Evolutionary conservation across 2,329 filamentous ascomycete genomes (phyloP).

Genomic region (Diaporthe humulicola): DNA sequence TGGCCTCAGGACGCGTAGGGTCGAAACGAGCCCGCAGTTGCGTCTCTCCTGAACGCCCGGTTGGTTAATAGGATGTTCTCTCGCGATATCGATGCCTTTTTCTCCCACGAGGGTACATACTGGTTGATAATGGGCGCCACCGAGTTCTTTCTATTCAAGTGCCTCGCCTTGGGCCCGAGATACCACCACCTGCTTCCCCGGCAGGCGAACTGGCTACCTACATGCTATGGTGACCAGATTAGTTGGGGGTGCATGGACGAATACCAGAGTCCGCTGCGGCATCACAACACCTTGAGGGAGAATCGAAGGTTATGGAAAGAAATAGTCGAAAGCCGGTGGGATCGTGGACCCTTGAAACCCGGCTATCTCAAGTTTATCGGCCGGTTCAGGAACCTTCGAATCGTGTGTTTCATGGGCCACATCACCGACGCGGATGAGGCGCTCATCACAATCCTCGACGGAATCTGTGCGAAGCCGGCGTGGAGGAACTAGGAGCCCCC

Average conservation of each 20-base stretch:
- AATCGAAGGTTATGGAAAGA: background rate
- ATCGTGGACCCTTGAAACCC: background rate
- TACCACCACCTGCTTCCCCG: conserved; percentile 10
- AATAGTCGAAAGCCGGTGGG: background rate
- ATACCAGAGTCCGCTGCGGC: background rate
- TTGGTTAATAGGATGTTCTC: background rate
- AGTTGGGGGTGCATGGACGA: background rate
- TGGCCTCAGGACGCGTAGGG: background rate
- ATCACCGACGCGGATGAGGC: background rate
- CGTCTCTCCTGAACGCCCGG: conserved; percentile 10
- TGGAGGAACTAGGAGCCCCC: conserved; percentile 8
- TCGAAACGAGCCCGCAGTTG: background rate
- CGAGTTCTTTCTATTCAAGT: conserved; percentile 18
- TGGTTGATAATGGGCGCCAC: conserved; percentile 17
- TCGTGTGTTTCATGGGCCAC: conserved; percentile 11
- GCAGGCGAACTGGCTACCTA: background rate
- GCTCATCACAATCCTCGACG: background rate
- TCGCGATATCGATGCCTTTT: conserved; percentile 4
- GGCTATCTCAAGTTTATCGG: conserved; percentile 23
- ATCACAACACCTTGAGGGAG: background rate
- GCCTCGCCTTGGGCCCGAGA: background rate
- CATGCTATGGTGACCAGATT: background rate
- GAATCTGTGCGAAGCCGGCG: background rate
- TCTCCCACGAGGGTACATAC: conserved; percentile 15
- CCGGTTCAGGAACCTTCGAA: conserved; percentile 2